phyloP scores from a whole-genome alignment of 345 rosid genomes.

The Eucalyptus cloeziana region DNA sequence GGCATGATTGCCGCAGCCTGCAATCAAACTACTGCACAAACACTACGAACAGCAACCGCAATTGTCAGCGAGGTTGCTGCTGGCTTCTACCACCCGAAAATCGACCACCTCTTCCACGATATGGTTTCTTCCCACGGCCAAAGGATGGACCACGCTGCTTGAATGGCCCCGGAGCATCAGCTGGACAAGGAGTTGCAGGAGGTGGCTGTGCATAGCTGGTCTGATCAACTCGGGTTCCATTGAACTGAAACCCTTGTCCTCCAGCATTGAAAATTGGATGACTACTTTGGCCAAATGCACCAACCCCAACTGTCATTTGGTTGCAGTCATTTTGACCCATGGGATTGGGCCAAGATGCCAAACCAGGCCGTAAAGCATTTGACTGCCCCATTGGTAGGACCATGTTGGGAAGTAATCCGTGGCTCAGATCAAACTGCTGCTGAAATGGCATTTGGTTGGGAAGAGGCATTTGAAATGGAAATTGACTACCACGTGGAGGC shows the following conservation, averaged over 20 bases:
- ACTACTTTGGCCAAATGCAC: constrained; percentile 2
- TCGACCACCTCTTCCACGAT: neutral
- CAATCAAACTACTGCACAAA: neutral
- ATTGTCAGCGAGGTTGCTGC: neutral
- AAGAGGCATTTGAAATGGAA: constrained; percentile 19
- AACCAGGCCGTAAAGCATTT: constrained; percentile 17
- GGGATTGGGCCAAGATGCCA: constrained; percentile 36
- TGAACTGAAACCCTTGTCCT: neutral
- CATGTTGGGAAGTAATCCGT: constrained; percentile 20
- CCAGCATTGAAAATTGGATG: neutral
- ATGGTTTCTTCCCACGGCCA: neutral
- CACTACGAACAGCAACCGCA: neutral
- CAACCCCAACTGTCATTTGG: constrained; percentile 30
- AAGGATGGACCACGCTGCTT: neutral
- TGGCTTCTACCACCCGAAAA: neutral
- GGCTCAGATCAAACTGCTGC: constrained; percentile 37
- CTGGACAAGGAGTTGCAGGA: neutral
- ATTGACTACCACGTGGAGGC: constrained; percentile 37
- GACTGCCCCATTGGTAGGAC: constrained; percentile 28
- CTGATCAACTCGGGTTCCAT: neutral
- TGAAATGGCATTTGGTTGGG: constrained; percentile 28
- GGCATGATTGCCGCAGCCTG: neutral
- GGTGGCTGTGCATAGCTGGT: neutral
- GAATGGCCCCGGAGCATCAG: neutral
- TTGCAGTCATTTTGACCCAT: constrained; percentile 38